Evolutionary conservation across 2,329 filamentous ascomycete species (phyloP).

Genomic region (Apiospora rasikravindrae): DNA sequence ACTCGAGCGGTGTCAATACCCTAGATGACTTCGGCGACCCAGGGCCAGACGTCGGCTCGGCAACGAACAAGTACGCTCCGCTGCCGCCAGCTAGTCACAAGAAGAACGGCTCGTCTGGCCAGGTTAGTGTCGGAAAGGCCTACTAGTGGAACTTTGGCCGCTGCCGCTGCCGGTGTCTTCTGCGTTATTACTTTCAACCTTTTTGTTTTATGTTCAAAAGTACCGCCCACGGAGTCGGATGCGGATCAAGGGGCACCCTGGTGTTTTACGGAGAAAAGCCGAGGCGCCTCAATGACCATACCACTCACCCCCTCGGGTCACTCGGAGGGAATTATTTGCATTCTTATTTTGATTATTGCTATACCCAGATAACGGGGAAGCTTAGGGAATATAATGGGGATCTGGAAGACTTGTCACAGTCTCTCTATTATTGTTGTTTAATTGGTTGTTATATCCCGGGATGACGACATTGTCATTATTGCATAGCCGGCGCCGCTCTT

Average conservation of each 20-base stretch:
- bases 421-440: conserved; percentile 9
- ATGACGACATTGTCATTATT: background rate
- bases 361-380: background rate
- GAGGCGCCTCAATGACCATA: background rate
- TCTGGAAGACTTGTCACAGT: background rate
- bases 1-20: conserved; percentile 55
- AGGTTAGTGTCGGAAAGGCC: conserved; percentile 42
- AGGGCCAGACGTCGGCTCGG: conserved; percentile 58
- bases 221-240: background rate
- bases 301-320: background rate
- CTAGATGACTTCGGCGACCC: conserved; percentile 58
- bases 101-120: conserved; percentile 31
- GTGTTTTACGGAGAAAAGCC: conserved; percentile 1
- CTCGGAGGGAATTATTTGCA: background rate
- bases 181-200: background rate
- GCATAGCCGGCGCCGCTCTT: conserved; percentile 16
- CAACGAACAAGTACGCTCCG: conserved; percentile 38
- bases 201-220: background rate
- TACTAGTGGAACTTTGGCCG: conserved; percentile 1
- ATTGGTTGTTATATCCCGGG: conserved; percentile 7
- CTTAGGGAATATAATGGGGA: conserved; percentile 10
- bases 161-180: background rate
- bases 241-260: background rate
- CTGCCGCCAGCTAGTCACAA: conserved; percentile 29
- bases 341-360: conserved; percentile 13